Evolutionary conservation across 2,329 filamentous ascomycete species (phyloP), one percentile per base, ranked within the genome.

Genomic region (Alternaria rosae): DNA sequence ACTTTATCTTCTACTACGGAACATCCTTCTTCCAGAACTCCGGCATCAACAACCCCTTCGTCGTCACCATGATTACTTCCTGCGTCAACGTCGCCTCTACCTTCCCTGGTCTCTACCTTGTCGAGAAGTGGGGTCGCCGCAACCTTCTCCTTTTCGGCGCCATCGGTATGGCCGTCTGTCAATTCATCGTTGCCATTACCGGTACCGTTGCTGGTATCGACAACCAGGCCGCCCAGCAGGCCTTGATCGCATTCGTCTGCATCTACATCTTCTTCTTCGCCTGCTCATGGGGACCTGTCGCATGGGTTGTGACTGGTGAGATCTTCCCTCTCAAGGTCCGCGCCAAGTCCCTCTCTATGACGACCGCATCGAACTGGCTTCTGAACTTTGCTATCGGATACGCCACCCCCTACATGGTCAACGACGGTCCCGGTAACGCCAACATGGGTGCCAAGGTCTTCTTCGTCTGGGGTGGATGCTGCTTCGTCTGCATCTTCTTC

Each of bases 211-310:
- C 76, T 20, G 75, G 73, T 7, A 70, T 70, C 42, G 67, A 70
- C 13, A 80, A 81, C 66, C 38, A 70, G n/a, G 43, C 78, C n/a
- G 80, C 79, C 2, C 79, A 81, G 57, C 69, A 74, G 21, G 71
- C 80, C 17, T 61, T 80, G 60, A 78, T 82, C 28, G 77, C 80
- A 13, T 82, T 82, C 53, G 78, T 82, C 56, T 91, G 89, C 73
- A 82, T 92, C 76, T 92, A 91, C 81, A 91, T 93, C 59, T 92
- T 92, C 82, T 93, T 92, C 84, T 93, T 93, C 76, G 91, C 91
- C 13, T 87, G 88, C 7, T 91, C 90, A 0, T 93, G 91, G 91
- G 91, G 91, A 6, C 91, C 91, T 0, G 90, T 92, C 32, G 87
- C 86, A 3, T 93, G 91, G 91, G 91, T 79, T 21, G 76, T 79